Conservation (phyloP, 345 rosid species). For the Corchorus olitorius region DNA sequence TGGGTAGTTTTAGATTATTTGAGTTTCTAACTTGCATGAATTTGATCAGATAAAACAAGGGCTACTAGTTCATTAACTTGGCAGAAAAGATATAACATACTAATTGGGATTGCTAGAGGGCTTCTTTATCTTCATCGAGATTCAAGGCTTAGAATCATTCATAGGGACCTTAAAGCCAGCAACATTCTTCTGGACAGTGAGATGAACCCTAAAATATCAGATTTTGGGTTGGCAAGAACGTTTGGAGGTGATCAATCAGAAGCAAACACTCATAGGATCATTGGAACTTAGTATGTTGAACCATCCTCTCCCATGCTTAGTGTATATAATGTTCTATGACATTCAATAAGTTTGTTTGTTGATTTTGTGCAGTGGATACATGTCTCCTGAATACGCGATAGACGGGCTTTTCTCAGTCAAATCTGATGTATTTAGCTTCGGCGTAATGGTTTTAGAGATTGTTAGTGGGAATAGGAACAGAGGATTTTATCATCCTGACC, state of each 20-base stretch:
- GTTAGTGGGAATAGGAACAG: conserved; percentile 42
- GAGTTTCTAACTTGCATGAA: not conserved
- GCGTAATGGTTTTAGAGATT: conserved; percentile 47
- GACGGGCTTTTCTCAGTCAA: conserved; percentile 46
- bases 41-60: conserved; percentile 11
- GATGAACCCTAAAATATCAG: conserved; percentile 43
- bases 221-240: conserved; percentile 39
- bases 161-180: conserved; percentile 37
- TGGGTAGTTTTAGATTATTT: not conserved
- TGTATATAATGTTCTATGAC: not conserved
- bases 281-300: conserved; percentile 34
- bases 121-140: conserved; percentile 39
- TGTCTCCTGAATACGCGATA: conserved; percentile 50
- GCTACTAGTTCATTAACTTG: conserved; percentile 12
- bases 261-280: conserved; percentile 26
- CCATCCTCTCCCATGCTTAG: too few relatives aligned
- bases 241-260: conserved; percentile 26
- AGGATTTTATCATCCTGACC: conserved; percentile 24
- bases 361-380: conserved; percentile 36
- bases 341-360: not conserved
- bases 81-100: conserved; percentile 26
- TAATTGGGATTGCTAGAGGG: conserved; percentile 37
- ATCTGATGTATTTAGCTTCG: conserved; percentile 50
- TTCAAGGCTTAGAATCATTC: conserved; percentile 36
- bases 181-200: conserved; percentile 31